phyloP scores from a whole-genome alignment of 768 basidiomycete species.

The Trametes cingulata region DNA sequence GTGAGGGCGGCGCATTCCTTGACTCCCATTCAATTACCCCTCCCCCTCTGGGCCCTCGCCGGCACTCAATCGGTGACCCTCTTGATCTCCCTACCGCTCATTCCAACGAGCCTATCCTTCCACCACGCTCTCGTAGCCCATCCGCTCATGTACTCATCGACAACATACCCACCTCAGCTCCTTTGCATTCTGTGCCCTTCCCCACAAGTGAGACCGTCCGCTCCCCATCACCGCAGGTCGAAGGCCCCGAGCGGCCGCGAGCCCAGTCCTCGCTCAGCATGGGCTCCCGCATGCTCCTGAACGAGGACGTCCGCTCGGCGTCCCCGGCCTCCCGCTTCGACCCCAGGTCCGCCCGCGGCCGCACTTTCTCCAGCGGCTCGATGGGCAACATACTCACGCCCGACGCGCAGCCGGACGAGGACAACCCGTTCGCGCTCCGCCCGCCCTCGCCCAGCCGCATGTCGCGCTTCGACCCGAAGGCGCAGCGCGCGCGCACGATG shows the following conservation, averaged over 20 bases:
- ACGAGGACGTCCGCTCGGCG: conserved; percentile 36
- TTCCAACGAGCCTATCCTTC: conserved; percentile 37
- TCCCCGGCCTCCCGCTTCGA: conserved; percentile 47
- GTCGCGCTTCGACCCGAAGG: conserved; percentile 48
- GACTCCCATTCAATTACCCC: conserved; percentile 38
- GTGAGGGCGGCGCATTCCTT: conserved; percentile 47
- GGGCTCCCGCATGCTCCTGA: conserved; percentile 47
- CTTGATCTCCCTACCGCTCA: conserved; percentile 42
- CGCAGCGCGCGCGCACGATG: conserved; percentile 37
- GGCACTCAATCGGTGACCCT: conserved; percentile 60
- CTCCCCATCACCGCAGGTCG: conserved; percentile 49
- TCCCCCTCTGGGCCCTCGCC: conserved; percentile 37
- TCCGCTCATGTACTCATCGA: conserved; percentile 52
- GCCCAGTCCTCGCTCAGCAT: conserved; percentile 53
- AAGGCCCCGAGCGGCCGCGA: conserved; percentile 37
- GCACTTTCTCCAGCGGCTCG: conserved; percentile 53
- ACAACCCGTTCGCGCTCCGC: conserved; percentile 37
- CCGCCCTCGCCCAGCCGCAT: conserved; percentile 41
- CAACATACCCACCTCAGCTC: conserved; percentile 40
- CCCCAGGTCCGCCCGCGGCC: conserved; percentile 44
- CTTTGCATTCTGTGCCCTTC: conserved; percentile 61
- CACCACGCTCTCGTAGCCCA: conserved; percentile 49
- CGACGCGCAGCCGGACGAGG: conserved; percentile 19
- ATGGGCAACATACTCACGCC: conserved; percentile 44
- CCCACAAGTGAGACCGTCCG: conserved; percentile 46